Evolutionary conservation across 805 yeast species (phyloP).

Genomic region (Sungouiozyma ichnusensis): DNA sequence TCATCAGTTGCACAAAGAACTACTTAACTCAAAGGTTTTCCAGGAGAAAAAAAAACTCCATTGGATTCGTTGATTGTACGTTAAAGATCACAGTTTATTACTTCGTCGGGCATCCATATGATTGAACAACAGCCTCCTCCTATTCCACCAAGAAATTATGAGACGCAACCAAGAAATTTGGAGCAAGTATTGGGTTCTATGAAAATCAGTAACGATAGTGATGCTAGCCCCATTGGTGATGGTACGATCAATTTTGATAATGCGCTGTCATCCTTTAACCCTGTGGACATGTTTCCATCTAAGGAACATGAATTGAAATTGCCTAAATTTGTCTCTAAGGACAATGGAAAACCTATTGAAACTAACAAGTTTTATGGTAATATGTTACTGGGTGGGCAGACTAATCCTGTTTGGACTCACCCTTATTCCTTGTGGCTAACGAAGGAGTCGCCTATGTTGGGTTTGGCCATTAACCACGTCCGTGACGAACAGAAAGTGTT

Average conservation of each 20-base stretch:
- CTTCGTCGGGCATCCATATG: not conserved
- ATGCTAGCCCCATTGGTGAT: not conserved
- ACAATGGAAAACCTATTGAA: constrained; percentile 39
- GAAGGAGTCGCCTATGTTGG: constrained; percentile 37
- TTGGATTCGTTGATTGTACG: constrained; percentile 3
- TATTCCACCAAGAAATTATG: not conserved
- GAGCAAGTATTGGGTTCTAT: not conserved
- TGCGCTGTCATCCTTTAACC: constrained; percentile 15
- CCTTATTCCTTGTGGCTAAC: constrained; percentile 71
- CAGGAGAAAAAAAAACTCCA: too few relatives aligned
- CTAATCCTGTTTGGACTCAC: constrained; percentile 67
- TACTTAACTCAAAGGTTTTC: too few relatives aligned
- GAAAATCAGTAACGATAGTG: not conserved
- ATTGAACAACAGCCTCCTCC: not conserved
- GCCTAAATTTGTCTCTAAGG: constrained; percentile 25
- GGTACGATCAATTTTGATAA: not conserved
- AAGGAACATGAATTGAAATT: constrained; percentile 19
- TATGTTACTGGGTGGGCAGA: constrained; percentile 54
- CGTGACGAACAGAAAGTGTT: constrained; percentile 49
- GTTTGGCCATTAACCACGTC: constrained; percentile 61
- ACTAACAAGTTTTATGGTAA: constrained; percentile 78
- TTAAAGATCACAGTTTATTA: not conserved
- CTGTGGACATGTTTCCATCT: constrained; percentile 33
- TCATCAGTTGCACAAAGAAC: too few relatives aligned
- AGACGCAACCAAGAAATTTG: not conserved